These are phyloP conservation scores for Saccharomyces hybrid DNA, from an alignment of 1,139 yeast genomes.

Conservation along the genomic window DNA sequence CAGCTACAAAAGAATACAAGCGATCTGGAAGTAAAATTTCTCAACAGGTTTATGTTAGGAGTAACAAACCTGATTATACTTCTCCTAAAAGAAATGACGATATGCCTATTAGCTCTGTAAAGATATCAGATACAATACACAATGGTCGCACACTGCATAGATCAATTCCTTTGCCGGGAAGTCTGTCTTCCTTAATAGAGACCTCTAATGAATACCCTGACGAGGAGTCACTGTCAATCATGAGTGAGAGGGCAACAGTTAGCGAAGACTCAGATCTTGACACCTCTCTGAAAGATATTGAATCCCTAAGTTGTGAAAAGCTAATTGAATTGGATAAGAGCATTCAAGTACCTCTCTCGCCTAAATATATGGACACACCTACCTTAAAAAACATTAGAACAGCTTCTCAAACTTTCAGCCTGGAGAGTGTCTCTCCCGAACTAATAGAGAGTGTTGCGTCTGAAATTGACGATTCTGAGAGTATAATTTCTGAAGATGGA, in stretches of 20 bases:
- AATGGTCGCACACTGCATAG: not conserved
- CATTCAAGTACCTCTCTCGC: constrained; percentile 18
- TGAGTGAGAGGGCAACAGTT: not conserved
- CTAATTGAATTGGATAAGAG: constrained; percentile 21
- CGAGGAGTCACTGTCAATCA: not conserved
- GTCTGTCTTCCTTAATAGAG: not conserved
- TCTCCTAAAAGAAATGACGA: constrained; percentile 5
- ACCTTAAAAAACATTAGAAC: constrained; percentile 10
- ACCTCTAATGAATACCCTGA: not conserved
- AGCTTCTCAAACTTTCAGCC: constrained; percentile 13
- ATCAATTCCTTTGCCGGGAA: not conserved
- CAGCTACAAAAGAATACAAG: not conserved
- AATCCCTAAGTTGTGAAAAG: constrained; percentile 21
- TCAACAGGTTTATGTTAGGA: constrained; percentile 10
- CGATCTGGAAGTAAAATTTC: too few species aligned
- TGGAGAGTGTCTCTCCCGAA: constrained; percentile 11
- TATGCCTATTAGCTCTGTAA: not conserved
- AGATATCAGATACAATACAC: not conserved
- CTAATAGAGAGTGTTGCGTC: constrained; percentile 3
- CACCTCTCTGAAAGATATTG: constrained; percentile 20
- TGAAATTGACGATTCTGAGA: constrained; percentile 18
- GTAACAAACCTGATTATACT: constrained; percentile 10
- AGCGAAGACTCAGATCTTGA: constrained; percentile 2
- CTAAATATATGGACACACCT: constrained; percentile 10
- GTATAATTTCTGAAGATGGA: constrained; percentile 17